These are phyloP conservation scores for California macrophylla DNA, from an alignment of 441 rosid genomes.

Conservation along the genomic window DNA sequence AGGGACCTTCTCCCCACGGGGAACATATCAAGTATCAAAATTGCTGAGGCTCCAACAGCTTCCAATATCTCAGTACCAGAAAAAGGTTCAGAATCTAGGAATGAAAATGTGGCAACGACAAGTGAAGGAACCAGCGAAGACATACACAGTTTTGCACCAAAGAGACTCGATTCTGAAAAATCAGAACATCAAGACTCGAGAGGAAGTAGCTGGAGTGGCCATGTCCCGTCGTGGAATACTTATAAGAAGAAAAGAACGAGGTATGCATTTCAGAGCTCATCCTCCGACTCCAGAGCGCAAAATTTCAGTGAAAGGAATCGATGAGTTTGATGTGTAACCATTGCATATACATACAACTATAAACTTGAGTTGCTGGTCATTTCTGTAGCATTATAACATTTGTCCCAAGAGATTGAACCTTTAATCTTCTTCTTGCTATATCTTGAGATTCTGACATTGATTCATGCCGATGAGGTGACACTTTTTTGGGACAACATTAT, in stretches of 20 bases:
- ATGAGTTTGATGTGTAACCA: conserved; percentile 18
- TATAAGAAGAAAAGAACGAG: conserved; percentile 83
- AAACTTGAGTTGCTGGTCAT: neutral
- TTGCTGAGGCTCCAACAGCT: no score
- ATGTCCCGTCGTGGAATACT: conserved; percentile 63
- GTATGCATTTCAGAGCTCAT: conserved; percentile 51
- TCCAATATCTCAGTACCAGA: conserved; percentile 1
- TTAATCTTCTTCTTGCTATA: neutral
- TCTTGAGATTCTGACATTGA: no score
- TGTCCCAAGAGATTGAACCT: neutral
- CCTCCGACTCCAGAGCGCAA: conserved; percentile 70
- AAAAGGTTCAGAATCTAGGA: conserved; percentile 7
- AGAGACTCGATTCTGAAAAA: conserved; percentile 31
- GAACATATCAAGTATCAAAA: no score
- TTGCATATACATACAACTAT: neutral
- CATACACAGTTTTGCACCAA: conserved; percentile 10
- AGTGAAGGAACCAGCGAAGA: conserved; percentile 20
- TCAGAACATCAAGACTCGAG: conserved; percentile 27
- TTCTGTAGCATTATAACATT: neutral
- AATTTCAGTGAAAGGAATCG: conserved; percentile 53
- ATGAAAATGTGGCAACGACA: conserved; percentile 7
- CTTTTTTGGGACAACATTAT: no score
- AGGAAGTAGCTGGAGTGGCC: conserved; percentile 39
- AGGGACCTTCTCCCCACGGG: conserved; percentile 12
- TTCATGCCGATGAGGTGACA: no score